Evolutionary conservation across 305 asterid species (phyloP), one percentile per base, ranked within the genome.

Genomic region (Caryopteris hybrid): DNA sequence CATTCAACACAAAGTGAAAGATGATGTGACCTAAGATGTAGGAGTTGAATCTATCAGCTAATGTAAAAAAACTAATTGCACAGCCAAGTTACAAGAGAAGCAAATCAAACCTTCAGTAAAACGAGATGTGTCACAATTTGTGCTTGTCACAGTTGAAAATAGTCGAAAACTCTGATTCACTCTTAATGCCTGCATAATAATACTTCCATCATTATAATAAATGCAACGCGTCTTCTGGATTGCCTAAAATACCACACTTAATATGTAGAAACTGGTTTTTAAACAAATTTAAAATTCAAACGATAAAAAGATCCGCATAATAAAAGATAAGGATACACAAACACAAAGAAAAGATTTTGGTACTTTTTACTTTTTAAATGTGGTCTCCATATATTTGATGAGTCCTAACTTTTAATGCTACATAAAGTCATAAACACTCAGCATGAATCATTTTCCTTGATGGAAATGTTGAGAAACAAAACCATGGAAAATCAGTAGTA

Each of bases 131-230:
- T 85, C 96, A 21, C 80, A 66, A 82, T 86, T 89, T 67, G 93
- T 79, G 84, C 92, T 82, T 55, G 92, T 85, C 79, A 95, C 80
- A 0, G 99, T 95, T 70, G 98, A 88, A 82, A 91, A 89, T 29
- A 95, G 72, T 53, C 92, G 92, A 76, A 95, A 95, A 59, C 78
- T 79, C 71, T 85, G 87, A 59, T 81, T 81, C 63, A 95, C 99
- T 74, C 87, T 82, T 53, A 91, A 77, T 52, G 87, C 91, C 99
- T 95, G 93, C 85, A 85, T 7, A 72, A 73, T 25, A 64, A 42
- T 64, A 17, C 60, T 42, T 31, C 27, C 13, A 54, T 23, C 51
- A 68, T 14, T 34, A 67, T 25, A 12, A 58, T 18, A 25, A 43
- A 56, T 33, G 11, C 3, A 29, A 27, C 23, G 66, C 14, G 8